Evolutionary conservation across 192 early-diverging fungal genomes (phyloP).

Genomic region (Chytriomyces sp.): DNA sequence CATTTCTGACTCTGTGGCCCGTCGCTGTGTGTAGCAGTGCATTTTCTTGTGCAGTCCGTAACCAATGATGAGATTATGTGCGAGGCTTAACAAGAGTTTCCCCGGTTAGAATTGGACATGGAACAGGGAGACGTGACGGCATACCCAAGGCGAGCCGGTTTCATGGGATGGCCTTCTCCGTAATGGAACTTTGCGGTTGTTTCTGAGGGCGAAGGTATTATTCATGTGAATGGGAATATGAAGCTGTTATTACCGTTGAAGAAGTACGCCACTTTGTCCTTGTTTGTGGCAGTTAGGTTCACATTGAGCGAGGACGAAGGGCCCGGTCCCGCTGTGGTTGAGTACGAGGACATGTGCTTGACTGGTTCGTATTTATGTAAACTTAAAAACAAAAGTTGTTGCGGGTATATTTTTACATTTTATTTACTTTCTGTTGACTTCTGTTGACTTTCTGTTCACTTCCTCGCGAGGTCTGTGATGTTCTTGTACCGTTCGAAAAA

Average conservation of each 20-base stretch:
- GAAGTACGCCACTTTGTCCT: constrained; percentile 38
- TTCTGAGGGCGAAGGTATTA: constrained; percentile 13
- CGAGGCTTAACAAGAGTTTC: constrained; percentile 56
- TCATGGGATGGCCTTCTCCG: constrained; percentile 89
- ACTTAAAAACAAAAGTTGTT: no score
- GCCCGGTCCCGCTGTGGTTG: constrained; percentile 19
- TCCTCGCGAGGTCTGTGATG: no score
- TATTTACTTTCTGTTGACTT: no score
- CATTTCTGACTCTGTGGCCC: constrained; percentile 87
- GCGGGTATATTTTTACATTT: no score
- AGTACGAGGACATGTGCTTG: constrained; percentile 2
- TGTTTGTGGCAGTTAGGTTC: constrained; percentile 26
- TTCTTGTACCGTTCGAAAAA: no score
- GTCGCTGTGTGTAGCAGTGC: constrained; percentile 79
- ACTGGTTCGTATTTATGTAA: no score
- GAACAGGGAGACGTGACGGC: neutral
- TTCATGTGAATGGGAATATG: neutral
- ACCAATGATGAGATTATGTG: constrained; percentile 88
- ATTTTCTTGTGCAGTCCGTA: constrained; percentile 95
- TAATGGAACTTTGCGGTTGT: constrained; percentile 42
- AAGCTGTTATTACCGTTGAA: constrained; percentile 26
- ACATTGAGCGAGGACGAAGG: constrained; percentile 21
- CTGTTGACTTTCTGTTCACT: no score
- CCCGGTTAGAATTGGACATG: neutral
- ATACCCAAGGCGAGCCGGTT: constrained; percentile 87